Conservation (phyloP, 345 rosid genomes). For the Moringa oleifera region DNA sequence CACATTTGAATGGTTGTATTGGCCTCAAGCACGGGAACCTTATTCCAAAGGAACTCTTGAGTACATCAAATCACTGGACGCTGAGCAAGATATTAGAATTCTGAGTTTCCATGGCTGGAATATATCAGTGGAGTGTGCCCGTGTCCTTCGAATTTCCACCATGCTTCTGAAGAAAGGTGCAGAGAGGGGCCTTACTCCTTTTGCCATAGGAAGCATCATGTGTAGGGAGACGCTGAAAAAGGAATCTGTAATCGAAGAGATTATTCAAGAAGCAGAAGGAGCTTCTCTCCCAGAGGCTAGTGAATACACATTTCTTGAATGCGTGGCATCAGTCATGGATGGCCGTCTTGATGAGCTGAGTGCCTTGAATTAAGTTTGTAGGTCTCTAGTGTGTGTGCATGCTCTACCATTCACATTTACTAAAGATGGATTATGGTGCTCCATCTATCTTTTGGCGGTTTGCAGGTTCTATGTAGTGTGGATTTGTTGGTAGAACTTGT, state of each 20-base stretch:
- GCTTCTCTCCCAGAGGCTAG: conserved; percentile 41
- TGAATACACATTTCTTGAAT: conserved; percentile 48
- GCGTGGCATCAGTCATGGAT: conserved; percentile 55
- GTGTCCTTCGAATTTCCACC: conserved; percentile 54
- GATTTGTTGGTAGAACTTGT: conserved; percentile 12
- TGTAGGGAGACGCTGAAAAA: conserved; percentile 55
- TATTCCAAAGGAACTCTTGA: conserved; percentile 50
- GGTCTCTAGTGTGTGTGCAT: background rate
- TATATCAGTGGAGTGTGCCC: conserved; percentile 40
- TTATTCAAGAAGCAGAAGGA: conserved; percentile 54
- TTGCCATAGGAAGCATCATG: conserved; percentile 67
- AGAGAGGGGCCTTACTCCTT: conserved; percentile 65
- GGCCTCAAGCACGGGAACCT: conserved; percentile 81
- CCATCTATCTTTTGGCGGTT: conserved; percentile 5
- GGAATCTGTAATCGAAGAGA: conserved; percentile 64
- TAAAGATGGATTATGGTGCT: conserved; percentile 4
- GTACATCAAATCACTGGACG: conserved; percentile 55
- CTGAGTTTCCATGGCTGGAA: conserved; percentile 74
- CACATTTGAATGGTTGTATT: conserved; percentile 90
- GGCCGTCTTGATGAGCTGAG: conserved; percentile 30
- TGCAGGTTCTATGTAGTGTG: conserved; percentile 10
- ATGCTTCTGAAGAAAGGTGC: conserved; percentile 84
- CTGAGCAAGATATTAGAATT: conserved; percentile 61
- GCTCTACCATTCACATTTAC: background rate
- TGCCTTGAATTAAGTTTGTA: background rate